Evolutionary conservation across 345 rosid genomes (phyloP).

Genomic region (Trapa bicornis): DNA sequence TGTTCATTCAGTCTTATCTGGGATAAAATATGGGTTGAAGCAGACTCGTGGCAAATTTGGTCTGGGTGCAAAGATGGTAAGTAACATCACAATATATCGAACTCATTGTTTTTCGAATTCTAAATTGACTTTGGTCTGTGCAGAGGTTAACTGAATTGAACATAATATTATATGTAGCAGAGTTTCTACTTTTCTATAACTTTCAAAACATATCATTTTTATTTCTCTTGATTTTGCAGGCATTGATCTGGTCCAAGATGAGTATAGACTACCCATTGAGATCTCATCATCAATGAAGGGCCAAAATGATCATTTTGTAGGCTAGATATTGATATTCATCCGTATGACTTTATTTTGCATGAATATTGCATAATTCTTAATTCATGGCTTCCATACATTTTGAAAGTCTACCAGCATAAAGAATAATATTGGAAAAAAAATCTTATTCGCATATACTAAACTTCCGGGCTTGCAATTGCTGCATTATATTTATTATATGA

Average conservation of each 20-base stretch:
- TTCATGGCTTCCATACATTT: not conserved
- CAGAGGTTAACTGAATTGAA: not conserved
- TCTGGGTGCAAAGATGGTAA: constrained; percentile 95
- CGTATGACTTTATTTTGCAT: constrained; percentile 28
- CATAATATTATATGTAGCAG: not conserved
- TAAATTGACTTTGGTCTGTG: not conserved
- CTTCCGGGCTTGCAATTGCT: not conserved
- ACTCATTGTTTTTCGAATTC: not conserved
- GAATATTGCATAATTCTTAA: not conserved
- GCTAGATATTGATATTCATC: constrained; percentile 90
- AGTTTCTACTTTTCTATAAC: not conserved
- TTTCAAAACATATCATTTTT: not conserved
- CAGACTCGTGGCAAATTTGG: constrained; percentile 99
- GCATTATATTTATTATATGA: not conserved
- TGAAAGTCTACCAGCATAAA: not conserved
- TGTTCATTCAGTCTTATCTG: constrained; percentile 63
- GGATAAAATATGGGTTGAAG: constrained; percentile 92
- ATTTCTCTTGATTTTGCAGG: constrained; percentile 34
- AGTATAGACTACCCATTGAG: constrained; percentile 91
- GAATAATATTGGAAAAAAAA: not conserved
- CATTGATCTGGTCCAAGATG: constrained; percentile 98
- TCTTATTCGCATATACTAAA: not conserved
- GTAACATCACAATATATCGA: constrained; percentile 7
- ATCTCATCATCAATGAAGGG: constrained; percentile 81
- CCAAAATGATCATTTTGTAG: constrained; percentile 79